Base-by-base conservation (phyloP, 306 rosid species). In the Quercus bicolor region DNA sequence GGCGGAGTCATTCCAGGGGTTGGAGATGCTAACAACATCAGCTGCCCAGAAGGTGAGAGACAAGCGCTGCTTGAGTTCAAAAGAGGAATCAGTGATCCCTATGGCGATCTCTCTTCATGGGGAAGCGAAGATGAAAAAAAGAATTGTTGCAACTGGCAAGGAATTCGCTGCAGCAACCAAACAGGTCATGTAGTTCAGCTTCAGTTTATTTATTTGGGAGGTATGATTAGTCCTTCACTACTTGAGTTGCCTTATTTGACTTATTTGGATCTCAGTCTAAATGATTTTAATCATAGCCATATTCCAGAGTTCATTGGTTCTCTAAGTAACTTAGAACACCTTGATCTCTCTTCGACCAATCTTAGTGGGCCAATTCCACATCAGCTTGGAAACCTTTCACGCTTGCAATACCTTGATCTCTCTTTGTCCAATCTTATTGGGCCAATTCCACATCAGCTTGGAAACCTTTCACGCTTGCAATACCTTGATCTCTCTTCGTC, bases 111-210 rank as follows among this genome's bases (percentile, higher is more conserved):
- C 2, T 6, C 43, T 37, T 37, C 0, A 0, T 37, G 43, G 43
- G 43, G 43, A 2, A 37, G 10, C 10, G 43, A 37, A 37, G 43
- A 37, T 0, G 43, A 37, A 2, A 0, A 37, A 1, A 37, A n/a
- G 15, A 79, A 69, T 15, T 81, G 84, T 12, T 81, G 80, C 53
- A 26, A 60, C 0, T 69, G 80, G 82, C 4, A 0, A 5, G 74
- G 77, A 33, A 65, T 79, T 9, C 0, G 0, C 2, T 79, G 87
- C 16, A 16, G 26, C 31, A 65, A 13, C 9, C 33, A 7, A 37
- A 37, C 10, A 6, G 43, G 43, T 0, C 43, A 1, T 6, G 43
- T 37, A 37, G 0, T 53, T 33, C 1, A 0, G 1, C 1, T 53
- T 33, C 79, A 21, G 23, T 21, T 21, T 21, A 21, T 21, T 23